A percentile compares a stretch with the other conserved stretches of the same genome.
These are phyloP conservation scores for Hanseniaspora lindneri DNA, from an alignment of 805 yeast species.

Conservation along the genomic window DNA sequence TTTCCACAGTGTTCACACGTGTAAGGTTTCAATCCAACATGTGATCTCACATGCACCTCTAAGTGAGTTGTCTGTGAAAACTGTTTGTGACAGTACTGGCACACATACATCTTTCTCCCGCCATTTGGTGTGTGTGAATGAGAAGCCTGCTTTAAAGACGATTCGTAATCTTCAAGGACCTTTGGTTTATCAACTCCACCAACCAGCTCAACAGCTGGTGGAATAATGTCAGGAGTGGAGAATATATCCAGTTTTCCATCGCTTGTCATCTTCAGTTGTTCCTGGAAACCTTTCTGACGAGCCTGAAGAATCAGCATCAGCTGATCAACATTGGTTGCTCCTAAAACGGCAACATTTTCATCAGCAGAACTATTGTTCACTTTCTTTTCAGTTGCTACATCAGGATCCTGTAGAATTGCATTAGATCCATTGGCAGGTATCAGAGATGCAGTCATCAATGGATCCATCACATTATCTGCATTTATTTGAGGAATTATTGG, in stretches of 20 bases:
- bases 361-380: conserved; percentile 25
- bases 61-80: conserved; percentile 86
- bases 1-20: conserved; percentile 69
- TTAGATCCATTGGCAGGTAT: neutral
- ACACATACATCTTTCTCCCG: conserved; percentile 44
- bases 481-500: conserved; percentile 10
- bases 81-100: conserved; percentile 64
- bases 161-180: conserved; percentile 20
- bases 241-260: conserved; percentile 57
- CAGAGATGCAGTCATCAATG: neutral
- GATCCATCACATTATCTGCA: neutral
- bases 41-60: conserved; percentile 80
- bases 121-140: neutral
- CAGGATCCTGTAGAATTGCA: neutral
- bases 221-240: conserved; percentile 38
- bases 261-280: conserved; percentile 48
- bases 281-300: conserved; percentile 61
- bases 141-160: neutral
- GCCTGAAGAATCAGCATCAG: conserved; percentile 87
- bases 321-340: conserved; percentile 84
- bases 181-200: conserved; percentile 69
- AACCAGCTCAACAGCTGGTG: conserved; percentile 52
- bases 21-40: conserved; percentile 76
- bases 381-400: neutral
- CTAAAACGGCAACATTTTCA: conserved; percentile 59